These are phyloP conservation scores for Pulveroboletus sp. DNA, from an alignment of 768 basidiomycete genomes.

Conservation along the genomic window DNA sequence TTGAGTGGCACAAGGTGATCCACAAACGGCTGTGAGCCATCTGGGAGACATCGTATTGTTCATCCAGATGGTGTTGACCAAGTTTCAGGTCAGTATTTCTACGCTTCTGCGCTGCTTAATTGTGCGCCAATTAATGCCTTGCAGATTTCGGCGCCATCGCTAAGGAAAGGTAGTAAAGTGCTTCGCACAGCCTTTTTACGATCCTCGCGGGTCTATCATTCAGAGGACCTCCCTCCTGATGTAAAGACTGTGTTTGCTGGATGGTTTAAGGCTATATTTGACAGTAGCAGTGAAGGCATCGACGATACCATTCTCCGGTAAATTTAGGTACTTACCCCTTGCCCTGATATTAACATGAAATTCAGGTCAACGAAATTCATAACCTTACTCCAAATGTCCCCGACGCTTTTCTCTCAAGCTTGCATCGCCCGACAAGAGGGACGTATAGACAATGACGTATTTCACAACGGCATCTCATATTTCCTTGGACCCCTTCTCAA, in stretches of 20 bases:
- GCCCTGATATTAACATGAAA: not conserved
- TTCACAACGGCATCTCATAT: constrained; percentile 76
- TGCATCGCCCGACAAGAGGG: constrained; percentile 44
- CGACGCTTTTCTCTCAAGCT: constrained; percentile 64
- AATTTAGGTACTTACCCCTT: not conserved
- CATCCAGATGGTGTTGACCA: constrained; percentile 59
- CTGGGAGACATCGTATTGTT: constrained; percentile 80
- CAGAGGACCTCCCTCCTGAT: constrained; percentile 41
- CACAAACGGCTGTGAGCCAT: constrained; percentile 77
- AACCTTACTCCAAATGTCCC: constrained; percentile 62
- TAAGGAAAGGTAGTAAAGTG: constrained; percentile 44
- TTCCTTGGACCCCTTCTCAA: constrained; percentile 70
- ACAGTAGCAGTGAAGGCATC: constrained; percentile 74
- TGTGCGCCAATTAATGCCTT: constrained; percentile 1
- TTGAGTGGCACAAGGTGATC: constrained; percentile 55
- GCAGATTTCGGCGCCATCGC: constrained; percentile 50
- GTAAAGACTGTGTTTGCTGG: constrained; percentile 44
- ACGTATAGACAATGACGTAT: constrained; percentile 63
- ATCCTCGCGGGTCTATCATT: constrained; percentile 42
- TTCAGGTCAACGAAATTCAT: constrained; percentile 71
- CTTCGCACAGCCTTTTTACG: constrained; percentile 52
- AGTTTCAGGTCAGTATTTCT: constrained; percentile 52
- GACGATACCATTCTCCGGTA: constrained; percentile 76
- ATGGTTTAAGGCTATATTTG: constrained; percentile 81
- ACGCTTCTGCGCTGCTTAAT: not conserved